phyloP scores from a whole-genome alignment of 345 rosid genomes.

The Gossypium raimondii region DNA sequence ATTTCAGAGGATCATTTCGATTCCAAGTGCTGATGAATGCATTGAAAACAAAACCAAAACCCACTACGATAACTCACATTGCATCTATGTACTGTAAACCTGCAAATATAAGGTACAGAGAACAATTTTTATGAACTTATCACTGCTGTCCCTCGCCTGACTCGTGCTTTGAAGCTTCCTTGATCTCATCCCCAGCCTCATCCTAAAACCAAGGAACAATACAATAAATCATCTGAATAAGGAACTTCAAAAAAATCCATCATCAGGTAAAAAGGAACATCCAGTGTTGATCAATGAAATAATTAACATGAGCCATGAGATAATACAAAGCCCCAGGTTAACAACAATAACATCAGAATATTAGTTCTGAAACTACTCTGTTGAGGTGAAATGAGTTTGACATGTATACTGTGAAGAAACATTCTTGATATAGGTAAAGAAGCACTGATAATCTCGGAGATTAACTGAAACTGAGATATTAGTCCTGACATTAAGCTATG shows the following conservation, averaged over 20 bases:
- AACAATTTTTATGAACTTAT: constrained; percentile 27
- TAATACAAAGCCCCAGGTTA: neutral
- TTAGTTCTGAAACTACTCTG: neutral
- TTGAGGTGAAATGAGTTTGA: neutral
- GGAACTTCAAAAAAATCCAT: neutral
- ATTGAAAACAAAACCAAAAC: constrained; percentile 24
- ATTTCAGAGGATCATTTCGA: constrained; percentile 23
- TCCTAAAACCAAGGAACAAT: constrained; percentile 37
- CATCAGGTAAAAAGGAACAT: neutral
- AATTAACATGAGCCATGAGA: neutral
- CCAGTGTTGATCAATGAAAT: neutral
- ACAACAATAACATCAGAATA: neutral
- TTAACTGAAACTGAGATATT: neutral
- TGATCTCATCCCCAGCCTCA: constrained; percentile 83
- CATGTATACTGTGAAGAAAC: neutral
- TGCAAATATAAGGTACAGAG: constrained; percentile 28
- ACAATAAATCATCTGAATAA: neutral
- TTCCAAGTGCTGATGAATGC: constrained; percentile 29
- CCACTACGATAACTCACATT: constrained; percentile 31
- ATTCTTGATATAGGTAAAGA: neutral
- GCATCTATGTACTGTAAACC: constrained; percentile 29
- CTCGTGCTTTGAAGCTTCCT: constrained; percentile 73
- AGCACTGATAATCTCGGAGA: neutral
- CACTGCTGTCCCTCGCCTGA: constrained; percentile 51
- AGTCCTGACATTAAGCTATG: neutral